Conservation (phyloP, 805 yeast genomes). For the Zygoascus ofunaensis region DNA sequence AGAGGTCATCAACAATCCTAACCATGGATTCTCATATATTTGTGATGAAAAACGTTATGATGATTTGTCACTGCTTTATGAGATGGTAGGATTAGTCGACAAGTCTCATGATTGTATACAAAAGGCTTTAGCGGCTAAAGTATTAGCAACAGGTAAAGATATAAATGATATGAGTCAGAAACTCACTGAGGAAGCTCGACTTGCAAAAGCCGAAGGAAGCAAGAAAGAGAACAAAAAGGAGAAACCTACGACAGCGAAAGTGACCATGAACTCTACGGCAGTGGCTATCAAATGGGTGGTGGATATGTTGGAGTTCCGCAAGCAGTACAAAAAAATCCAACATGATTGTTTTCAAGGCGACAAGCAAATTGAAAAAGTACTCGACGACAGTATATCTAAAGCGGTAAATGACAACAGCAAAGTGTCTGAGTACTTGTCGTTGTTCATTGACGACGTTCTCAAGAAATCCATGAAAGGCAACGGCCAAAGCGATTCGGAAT, state of each 20-base stretch:
- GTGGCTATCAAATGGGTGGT: constrained; percentile 65
- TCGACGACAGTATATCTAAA: constrained; percentile 53
- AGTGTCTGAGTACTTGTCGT: constrained; percentile 46
- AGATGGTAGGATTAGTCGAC: constrained; percentile 46
- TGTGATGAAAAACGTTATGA: constrained; percentile 36
- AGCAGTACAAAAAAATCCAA: constrained; percentile 42
- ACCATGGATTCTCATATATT: constrained; percentile 54
- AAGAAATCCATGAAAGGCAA: constrained; percentile 42
- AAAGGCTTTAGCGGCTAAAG: constrained; percentile 37
- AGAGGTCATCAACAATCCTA: constrained; percentile 41
- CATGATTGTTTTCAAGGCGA: constrained; percentile 42
- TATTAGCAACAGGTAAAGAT: constrained; percentile 40
- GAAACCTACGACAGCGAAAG: constrained; percentile 10
- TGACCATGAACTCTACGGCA: constrained; percentile 29
- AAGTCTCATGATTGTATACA: constrained; percentile 42
- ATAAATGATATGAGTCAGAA: constrained; percentile 22
- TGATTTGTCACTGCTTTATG: constrained; percentile 41
- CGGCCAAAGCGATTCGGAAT: constrained; percentile 38
- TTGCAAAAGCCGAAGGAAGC: constrained; percentile 8
- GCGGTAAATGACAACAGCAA: constrained; percentile 45
- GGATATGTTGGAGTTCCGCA: constrained; percentile 43
- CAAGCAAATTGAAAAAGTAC: constrained; percentile 40
- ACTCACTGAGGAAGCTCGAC: constrained; percentile 13
- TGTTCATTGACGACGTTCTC: constrained; percentile 49
- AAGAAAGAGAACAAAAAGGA: constrained; percentile 1